phyloP scores from a whole-genome alignment of 2,329 filamentous ascomycete species.

The Aspergillus jensenii region DNA sequence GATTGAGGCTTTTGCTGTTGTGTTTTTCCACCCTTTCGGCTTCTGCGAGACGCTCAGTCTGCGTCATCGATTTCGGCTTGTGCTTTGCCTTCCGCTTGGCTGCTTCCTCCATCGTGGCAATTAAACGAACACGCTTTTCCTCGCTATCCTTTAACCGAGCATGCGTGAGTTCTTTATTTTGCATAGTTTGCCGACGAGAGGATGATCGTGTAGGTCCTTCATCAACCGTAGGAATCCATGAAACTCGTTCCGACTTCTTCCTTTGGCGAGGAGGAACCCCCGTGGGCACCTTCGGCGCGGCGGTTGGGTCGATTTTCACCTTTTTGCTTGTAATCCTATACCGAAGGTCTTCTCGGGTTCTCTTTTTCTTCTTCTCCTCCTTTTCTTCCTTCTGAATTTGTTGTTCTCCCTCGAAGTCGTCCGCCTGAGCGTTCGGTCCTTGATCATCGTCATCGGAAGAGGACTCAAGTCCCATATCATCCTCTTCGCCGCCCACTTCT shows the following conservation, averaged over 20 bases:
- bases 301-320: slow-evolving; percentile 67
- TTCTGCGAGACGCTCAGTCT: slow-evolving; percentile 79
- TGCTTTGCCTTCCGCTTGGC: slow-evolving; percentile 66
- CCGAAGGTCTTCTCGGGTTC: slow-evolving; percentile 71
- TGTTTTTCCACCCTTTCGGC: slow-evolving; percentile 79
- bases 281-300: slow-evolving; percentile 32
- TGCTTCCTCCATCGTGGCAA: slow-evolving; percentile 61
- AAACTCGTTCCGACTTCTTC: slow-evolving; percentile 70
- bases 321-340: slow-evolving; percentile 62
- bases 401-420: slow-evolving; percentile 83
- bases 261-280: slow-evolving; percentile 50
- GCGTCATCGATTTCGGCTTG: slow-evolving; percentile 80
- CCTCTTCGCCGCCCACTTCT: slow-evolving; percentile 56
- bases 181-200: slow-evolving; percentile 61
- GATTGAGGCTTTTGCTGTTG: slow-evolving; percentile 86
- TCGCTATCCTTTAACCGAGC: slow-evolving; percentile 50
- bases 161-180: slow-evolving; percentile 61
- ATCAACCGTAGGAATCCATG: slow-evolving; percentile 65
- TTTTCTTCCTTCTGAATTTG: slow-evolving; percentile 77
- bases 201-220: slow-evolving; percentile 64
- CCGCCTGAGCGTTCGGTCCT: slow-evolving; percentile 53
- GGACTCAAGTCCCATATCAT: slow-evolving; percentile 82
- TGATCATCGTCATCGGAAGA: slow-evolving; percentile 81
- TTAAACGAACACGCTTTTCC: slow-evolving; percentile 47
- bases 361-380: slow-evolving; percentile 76